Conservation (phyloP, 1,284 basidiomycete species). For the Cryptococcus sp. region DNA sequence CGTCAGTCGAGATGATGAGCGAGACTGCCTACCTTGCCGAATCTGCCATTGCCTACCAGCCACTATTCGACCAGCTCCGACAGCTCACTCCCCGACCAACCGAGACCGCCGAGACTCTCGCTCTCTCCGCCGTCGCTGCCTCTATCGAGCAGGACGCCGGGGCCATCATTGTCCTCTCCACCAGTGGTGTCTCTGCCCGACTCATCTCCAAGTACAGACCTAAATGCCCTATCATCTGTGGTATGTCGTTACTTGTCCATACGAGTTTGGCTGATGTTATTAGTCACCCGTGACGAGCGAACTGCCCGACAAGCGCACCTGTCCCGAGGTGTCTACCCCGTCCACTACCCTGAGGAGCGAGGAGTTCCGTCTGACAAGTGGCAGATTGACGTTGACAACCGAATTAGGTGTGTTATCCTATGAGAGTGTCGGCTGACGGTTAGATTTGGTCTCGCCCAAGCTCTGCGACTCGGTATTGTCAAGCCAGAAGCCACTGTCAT, state of each 20-base stretch:
- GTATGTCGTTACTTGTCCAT: conserved; percentile 49
- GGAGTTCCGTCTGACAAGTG: conserved; percentile 84
- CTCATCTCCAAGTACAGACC: conserved; percentile 97
- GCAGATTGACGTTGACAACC: conserved; percentile 83
- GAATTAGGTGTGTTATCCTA: conserved; percentile 35
- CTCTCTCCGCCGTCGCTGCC: conserved; percentile 87
- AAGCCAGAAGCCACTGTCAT: conserved; percentile 85
- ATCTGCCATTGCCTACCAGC: conserved; percentile 85
- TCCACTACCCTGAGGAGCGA: conserved; percentile 86
- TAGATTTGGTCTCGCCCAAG: conserved; percentile 86
- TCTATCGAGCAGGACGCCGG: conserved; percentile 89
- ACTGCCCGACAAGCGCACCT: conserved; percentile 95
- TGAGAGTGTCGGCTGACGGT: conserved; percentile 69
- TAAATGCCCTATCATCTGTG: conserved; percentile 86
- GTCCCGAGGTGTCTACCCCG: conserved; percentile 94
- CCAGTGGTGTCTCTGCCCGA: conserved; percentile 93
- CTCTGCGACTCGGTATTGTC: conserved; percentile 83
- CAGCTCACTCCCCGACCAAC: conserved; percentile 76
- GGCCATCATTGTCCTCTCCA: conserved; percentile 94
- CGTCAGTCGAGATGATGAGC: conserved; percentile 93
- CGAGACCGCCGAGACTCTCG: conserved; percentile 87
- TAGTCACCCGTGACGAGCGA: conserved; percentile 92
- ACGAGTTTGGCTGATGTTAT: not conserved
- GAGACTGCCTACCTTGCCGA: conserved; percentile 95
- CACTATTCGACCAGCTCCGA: conserved; percentile 83